Evolutionary conservation across 202 grass and related monocot genomes (phyloP).

Genomic region (Eragrostis tef): DNA sequence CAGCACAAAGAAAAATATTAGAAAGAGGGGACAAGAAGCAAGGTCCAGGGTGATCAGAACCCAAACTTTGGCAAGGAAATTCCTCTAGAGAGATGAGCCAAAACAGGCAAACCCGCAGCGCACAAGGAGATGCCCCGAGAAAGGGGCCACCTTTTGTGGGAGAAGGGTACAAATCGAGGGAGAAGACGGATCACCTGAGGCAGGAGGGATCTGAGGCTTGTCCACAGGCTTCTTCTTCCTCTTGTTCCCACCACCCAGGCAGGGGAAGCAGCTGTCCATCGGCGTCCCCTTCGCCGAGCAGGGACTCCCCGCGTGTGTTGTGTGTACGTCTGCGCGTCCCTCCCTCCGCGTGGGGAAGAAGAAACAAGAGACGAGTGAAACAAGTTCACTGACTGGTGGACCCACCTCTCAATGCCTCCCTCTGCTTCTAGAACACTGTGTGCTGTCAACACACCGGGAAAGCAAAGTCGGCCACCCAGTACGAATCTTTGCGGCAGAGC

Average conservation of each 20-base stretch:
- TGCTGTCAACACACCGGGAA: no score
- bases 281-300: neutral
- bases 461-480: no score
- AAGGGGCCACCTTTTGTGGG: neutral
- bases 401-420: neutral
- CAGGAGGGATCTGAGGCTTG: constrained; percentile 41
- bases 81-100: neutral
- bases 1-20: neutral
- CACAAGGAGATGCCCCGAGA: neutral
- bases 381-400: neutral
- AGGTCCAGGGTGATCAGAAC: neutral
- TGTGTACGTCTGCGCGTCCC: neutral
- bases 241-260: constrained; percentile 14
- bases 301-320: neutral
- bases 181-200: constrained; percentile 28
- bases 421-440: neutral
- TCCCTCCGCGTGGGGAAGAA: neutral
- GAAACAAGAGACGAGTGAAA: no score
- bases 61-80: neutral
- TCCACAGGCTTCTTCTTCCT: constrained; percentile 5
- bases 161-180: neutral
- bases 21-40: neutral
- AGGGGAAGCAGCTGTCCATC: constrained; percentile 43
- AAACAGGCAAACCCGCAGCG: neutral
- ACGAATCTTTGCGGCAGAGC: no score